Conservation (phyloP, 108 stramenopile genomes). For the Conticribra weissflogii region DNA sequence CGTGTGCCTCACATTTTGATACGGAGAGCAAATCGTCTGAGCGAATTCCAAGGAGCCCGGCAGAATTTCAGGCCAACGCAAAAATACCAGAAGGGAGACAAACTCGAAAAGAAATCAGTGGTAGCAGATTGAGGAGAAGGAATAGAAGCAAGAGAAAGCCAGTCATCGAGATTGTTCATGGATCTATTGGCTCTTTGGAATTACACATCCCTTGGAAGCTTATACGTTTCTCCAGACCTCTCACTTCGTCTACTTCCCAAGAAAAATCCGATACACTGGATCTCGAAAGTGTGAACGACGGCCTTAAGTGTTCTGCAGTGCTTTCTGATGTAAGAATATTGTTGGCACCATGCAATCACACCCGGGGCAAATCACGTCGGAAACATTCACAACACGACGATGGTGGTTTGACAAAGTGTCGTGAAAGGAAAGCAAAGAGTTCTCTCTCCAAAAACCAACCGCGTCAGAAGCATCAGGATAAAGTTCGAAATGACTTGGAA, state of each 20-base stretch:
- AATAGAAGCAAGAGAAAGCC: slow-evolving; percentile 27
- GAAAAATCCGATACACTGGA: background rate
- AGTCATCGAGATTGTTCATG: slow-evolving; percentile 59
- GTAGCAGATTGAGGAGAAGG: background rate
- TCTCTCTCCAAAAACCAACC: too few relatives aligned
- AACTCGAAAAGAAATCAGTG: too few relatives aligned
- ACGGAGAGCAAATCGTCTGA: background rate
- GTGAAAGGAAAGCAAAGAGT: too few relatives aligned
- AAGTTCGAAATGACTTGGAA: slow-evolving; percentile 7
- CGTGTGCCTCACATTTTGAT: slow-evolving; percentile 20
- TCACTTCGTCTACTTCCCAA: too few relatives aligned
- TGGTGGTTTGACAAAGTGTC: too few relatives aligned
- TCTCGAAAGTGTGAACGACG: background rate
- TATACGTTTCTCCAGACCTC: slow-evolving; percentile 13
- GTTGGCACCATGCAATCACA: slow-evolving; percentile 50
- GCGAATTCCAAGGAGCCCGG: background rate
- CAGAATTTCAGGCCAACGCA: slow-evolving; percentile 3
- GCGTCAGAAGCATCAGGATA: background rate
- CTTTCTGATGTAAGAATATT: slow-evolving; percentile 75
- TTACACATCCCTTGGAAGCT: slow-evolving; percentile 68
- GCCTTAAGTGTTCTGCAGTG: slow-evolving; percentile 51
- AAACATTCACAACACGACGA: too few relatives aligned
- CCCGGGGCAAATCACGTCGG: slow-evolving; percentile 3
- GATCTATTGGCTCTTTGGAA: slow-evolving; percentile 63
- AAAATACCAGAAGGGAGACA: too few relatives aligned